phyloP scores from a whole-genome alignment of 345 rosid species.

The Garcia nutans region DNA sequence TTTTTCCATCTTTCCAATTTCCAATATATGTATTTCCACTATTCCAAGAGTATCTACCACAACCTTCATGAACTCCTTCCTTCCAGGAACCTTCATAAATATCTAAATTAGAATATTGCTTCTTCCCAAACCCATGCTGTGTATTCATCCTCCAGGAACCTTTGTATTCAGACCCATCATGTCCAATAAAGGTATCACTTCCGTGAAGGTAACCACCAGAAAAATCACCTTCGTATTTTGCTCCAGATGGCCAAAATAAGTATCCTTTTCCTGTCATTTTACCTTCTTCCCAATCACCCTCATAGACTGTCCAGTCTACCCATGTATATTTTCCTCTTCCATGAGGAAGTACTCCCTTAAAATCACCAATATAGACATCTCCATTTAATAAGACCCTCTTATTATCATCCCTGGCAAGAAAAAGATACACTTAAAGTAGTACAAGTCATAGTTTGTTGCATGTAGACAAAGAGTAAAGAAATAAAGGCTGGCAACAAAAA shows the following conservation, averaged over 20 bases:
- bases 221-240: constrained; percentile 77
- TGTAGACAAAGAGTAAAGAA: background rate
- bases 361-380: constrained; percentile 62
- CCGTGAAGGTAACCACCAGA: constrained; percentile 92
- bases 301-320: constrained; percentile 65
- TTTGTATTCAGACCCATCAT: constrained; percentile 56
- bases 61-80: constrained; percentile 85
- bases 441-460: background rate
- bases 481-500: background rate
- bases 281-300: constrained; percentile 87
- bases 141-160: constrained; percentile 91
- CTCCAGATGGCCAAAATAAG: constrained; percentile 70
- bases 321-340: constrained; percentile 81
- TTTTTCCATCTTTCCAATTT: constrained; percentile 74
- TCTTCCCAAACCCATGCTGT: constrained; percentile 78
- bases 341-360: constrained; percentile 60
- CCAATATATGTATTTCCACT: constrained; percentile 77
- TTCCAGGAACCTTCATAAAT: constrained; percentile 84
- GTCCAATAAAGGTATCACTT: constrained; percentile 54
- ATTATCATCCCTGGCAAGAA: constrained; percentile 41
- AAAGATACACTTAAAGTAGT: background rate
- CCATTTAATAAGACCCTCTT: constrained; percentile 57
- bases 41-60: constrained; percentile 77
- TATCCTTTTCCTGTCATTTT: constrained; percentile 81
- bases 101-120: constrained; percentile 64